Conservation (phyloP, 768 basidiomycete species). For the Naganishia antarctica region DNA sequence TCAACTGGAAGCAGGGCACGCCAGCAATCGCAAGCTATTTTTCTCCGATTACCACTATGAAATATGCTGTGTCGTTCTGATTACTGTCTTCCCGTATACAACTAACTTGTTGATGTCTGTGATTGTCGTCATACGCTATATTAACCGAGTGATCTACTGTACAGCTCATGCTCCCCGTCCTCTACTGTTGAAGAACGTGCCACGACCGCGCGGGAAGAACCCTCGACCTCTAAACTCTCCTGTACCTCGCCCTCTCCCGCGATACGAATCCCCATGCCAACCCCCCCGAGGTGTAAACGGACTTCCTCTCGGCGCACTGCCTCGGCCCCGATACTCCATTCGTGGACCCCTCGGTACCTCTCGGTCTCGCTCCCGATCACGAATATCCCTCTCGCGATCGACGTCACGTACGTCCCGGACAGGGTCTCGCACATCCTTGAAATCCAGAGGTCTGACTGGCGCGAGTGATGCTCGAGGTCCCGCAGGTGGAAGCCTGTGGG, state of each 20-base stretch:
- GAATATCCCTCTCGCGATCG: conserved; percentile 20
- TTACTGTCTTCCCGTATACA: too few species aligned
- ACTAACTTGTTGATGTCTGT: too few species aligned
- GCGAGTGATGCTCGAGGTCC: conserved; percentile 20
- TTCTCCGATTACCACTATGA: too few species aligned
- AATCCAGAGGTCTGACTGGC: neutral
- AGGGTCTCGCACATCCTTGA: neutral
- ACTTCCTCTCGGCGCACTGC: conserved; percentile 1
- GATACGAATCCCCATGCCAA: conserved; percentile 23
- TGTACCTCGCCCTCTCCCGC: conserved; percentile 19
- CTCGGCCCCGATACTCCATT: conserved; percentile 17
- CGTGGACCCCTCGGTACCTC: conserved; percentile 23
- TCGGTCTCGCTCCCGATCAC: conserved; percentile 3
- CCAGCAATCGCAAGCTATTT: too few species aligned
- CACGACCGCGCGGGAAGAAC: neutral
- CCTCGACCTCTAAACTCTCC: conserved; percentile 23
- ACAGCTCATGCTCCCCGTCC: neutral
- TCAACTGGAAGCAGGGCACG: too few species aligned
- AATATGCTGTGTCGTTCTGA: too few species aligned
- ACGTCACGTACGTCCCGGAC: neutral
- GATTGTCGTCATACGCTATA: too few species aligned
- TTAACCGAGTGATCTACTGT: too few species aligned
- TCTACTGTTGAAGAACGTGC: conserved; percentile 8
- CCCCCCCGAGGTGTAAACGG: conserved; percentile 22
- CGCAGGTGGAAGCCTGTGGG: conserved; percentile 17